Conservation (phyloP, 352 stramenopile genomes). For the Globisporangium solare region DNA sequence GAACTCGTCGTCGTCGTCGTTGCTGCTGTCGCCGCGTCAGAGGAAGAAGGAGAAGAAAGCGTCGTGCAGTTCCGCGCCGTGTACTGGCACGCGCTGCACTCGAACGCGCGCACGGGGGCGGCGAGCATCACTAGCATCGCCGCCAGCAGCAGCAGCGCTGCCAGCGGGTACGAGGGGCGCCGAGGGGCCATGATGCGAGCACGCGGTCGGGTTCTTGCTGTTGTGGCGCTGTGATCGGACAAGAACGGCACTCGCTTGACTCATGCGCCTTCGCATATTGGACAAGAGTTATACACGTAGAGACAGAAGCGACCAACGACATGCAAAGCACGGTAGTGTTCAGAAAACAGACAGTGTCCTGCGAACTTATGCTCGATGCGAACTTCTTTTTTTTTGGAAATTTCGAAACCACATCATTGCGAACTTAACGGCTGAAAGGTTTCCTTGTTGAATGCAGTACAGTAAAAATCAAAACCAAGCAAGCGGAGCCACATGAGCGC, state of each 20-base stretch:
- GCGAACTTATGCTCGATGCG: neutral
- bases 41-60: neutral
- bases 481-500: constrained; percentile 32
- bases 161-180: constrained; percentile 3
- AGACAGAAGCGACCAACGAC: neutral
- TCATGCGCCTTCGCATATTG: constrained; percentile 5
- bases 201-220: no score
- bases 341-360: neutral
- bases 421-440: constrained; percentile 2
- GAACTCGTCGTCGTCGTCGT: constrained; percentile 12
- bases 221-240: neutral
- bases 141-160: constrained; percentile 18
- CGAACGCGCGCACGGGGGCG: constrained; percentile 15
- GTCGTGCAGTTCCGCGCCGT: constrained; percentile 61
- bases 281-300: constrained; percentile 18
- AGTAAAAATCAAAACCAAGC: neutral
- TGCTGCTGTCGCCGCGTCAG: neutral
- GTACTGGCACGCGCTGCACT: constrained; percentile 60
- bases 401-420: neutral
- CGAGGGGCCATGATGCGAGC: no score
- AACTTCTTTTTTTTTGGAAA: neutral
- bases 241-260: constrained; percentile 1
- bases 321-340: neutral
- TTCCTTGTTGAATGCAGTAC: no score
- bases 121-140: constrained; percentile 6